Percentiles rank a stretch among this genome's conserved stretches.
phyloP scores from a whole-genome alignment of 1,284 basidiomycete species.

The Fomes fomentarius region DNA sequence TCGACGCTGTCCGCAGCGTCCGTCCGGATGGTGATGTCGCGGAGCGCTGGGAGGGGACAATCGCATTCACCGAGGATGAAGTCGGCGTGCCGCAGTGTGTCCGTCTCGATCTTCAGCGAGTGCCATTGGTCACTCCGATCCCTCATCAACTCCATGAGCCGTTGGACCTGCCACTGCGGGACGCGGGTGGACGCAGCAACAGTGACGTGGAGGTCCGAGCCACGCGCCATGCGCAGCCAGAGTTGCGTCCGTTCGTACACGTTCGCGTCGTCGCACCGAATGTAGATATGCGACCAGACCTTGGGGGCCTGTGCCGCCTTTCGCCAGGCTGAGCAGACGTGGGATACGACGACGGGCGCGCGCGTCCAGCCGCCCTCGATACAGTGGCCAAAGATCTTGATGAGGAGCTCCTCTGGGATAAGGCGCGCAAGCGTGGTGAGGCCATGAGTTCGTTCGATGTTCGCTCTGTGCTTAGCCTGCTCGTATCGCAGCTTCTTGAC shows the following conservation, averaged over 20 bases:
- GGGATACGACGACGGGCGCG: conserved; percentile 57
- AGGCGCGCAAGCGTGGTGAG: conserved; percentile 58
- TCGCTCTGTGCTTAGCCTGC: conserved; percentile 43
- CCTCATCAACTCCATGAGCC: conserved; percentile 46
- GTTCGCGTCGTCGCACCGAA: conserved; percentile 50
- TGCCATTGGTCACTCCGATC: conserved; percentile 47
- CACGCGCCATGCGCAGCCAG: conserved; percentile 52
- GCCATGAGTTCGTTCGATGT: conserved; percentile 49
- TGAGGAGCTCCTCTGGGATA: conserved; percentile 58
- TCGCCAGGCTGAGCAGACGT: conserved; percentile 65
- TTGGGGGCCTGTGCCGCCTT: conserved; percentile 51
- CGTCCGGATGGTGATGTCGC: conserved; percentile 25
- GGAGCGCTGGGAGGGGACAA: conserved; percentile 21
- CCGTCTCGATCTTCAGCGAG: conserved; percentile 43
- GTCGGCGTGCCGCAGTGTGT: conserved; percentile 41
- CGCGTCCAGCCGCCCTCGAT: conserved; percentile 54
- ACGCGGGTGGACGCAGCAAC: conserved; percentile 40
- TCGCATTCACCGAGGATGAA: conserved; percentile 36
- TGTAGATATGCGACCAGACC: conserved; percentile 62
- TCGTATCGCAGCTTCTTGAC: conserved; percentile 46
- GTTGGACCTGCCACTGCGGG: conserved; percentile 22
- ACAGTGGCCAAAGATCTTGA: conserved; percentile 55
- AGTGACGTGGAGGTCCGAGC: conserved; percentile 46
- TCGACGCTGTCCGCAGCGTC: conserved; percentile 23
- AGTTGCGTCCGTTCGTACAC: conserved; percentile 46